phyloP scores from a whole-genome alignment of 371 early-diverging fungal genomes.

The Choanephora cucurbitarum region DNA sequence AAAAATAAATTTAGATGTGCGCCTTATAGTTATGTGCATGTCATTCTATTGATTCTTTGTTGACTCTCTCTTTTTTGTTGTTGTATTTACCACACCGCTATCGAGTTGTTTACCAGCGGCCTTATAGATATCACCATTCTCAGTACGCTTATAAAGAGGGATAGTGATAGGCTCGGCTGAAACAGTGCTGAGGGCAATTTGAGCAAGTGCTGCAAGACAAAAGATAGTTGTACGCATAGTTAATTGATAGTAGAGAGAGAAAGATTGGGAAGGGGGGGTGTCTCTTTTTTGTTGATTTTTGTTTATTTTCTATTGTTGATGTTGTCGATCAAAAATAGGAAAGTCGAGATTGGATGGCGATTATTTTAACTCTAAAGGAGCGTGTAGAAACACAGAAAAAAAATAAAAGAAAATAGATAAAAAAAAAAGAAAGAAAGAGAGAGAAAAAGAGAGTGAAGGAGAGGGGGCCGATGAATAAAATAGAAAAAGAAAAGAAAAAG shows the following conservation, averaged over 20 bases:
- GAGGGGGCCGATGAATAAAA: slow-evolving; percentile 18
- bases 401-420: slow-evolving; percentile 19
- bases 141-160: slow-evolving; percentile 44
- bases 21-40: no score
- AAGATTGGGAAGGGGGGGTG: slow-evolving; percentile 27
- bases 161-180: slow-evolving; percentile 38
- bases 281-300: slow-evolving; percentile 11
- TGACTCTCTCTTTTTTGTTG: background rate
- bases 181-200: slow-evolving; percentile 38
- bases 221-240: slow-evolving; percentile 45
- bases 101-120: slow-evolving; percentile 48
- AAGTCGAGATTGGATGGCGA: slow-evolving; percentile 4
- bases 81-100: slow-evolving; percentile 41
- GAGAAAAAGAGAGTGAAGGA: slow-evolving; percentile 17
- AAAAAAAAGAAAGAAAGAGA: slow-evolving; percentile 17
- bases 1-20: no score
- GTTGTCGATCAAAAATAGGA: background rate
- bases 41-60: background rate
- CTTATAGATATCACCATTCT: slow-evolving; percentile 32
- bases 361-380: slow-evolving; percentile 7
- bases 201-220: slow-evolving; percentile 46
- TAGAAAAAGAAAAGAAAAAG: slow-evolving; percentile 17
- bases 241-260: slow-evolving; percentile 6
- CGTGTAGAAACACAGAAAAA: slow-evolving; percentile 12
- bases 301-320: background rate